Evolutionary conservation across 257 asterid genomes (phyloP), one percentile per base, ranked within the genome.

Genomic region (Euphrasia confusa): DNA sequence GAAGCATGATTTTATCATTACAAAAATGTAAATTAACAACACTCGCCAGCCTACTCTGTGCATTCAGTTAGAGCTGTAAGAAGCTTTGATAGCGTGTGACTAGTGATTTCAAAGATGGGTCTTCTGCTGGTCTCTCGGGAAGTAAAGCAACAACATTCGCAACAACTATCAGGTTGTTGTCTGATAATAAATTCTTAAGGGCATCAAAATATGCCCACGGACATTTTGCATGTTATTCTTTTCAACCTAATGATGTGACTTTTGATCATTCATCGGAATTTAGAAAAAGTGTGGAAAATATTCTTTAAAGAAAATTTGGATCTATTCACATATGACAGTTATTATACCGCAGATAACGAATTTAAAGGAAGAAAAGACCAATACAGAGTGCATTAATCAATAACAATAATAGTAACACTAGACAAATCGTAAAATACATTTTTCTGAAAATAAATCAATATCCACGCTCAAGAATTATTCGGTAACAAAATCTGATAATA

Each of bases 121-220:
- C 72, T 82, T 79, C 85, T 80, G 74, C 95, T 87, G 77, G 69
- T 80, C 73, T 93, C 99, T 93, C 99, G 1, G 97, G 90, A 75
- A 93, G 96, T 64, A 97, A 84, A 26, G 99, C 99, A 67, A 93
- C 96, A 68, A 97, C 99, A 74, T 93, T 93, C 50, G 99, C 99
- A 37, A 93, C 99, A 70, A 93, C 99, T 97, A 93, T 93, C 26
- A 97, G 99, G 52, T 93, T 93, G 74, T 93, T 93, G 83, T 93
- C 99, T 50, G 99, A 90, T 82, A 93, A 90, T 68, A 93, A 84
- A 80, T 93, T 97, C 84, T 87, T 90, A 68, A 93, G 96, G 68
- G 95, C 97, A 71, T 89, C 99, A 69, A 64, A 63, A 56, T 67
- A 69, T 30, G 9, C 49, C 15, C 60, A 63, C 28, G 13, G 33